Base-by-base conservation (phyloP, 1,284 basidiomycete species). In the Trametes hirsuta region DNA sequence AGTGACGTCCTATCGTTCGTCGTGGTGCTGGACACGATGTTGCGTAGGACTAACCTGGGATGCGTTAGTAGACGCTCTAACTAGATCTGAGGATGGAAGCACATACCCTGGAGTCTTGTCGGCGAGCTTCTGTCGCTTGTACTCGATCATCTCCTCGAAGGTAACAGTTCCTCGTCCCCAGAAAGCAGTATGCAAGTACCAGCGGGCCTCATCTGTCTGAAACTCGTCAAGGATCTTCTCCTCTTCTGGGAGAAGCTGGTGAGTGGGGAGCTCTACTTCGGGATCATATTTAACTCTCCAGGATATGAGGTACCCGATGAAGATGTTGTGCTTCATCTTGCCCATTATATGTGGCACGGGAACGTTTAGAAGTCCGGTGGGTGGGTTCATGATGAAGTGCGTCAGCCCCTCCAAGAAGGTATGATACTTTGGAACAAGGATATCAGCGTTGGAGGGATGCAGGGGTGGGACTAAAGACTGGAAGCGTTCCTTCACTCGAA, bases 341-440 rank as follows among this genome's bases (percentile, higher is more conserved):
- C 41, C 21, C 22, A 8, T 52, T 8, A 2, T 12, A 30, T 61
- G 59, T 3, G 48, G 55, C 6, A 10, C 12, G 9, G 55, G 55
- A 8, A 9, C 35, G 8, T 52, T 21, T 10, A 55, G 45, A 6
- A 47, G 36, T 4, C 49, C 44, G 6, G 44, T 55, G 8, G 59
- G 53, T 10, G 48, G 53, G 24, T 56, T 55, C 48, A 55, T 18
- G 18, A 52, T 52, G 45, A 61, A 56, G 6, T 51, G 18, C 6
- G 56, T 40, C 6, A 56, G 46, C 6, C 59, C 54, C 22, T 61
- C 59, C 10, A 55, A 37, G 45, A 61, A 56, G 5, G 53, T 61
- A n/a, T 55, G 44, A 22, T 36, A 53, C 35, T 55, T 51, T 25
- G 59, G 59, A 2, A 47, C 47, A 0, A 51, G 48, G 15, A 60